These are phyloP conservation scores for Fraxinus velutina DNA, from an alignment of 305 asterid genomes.

Conservation along the genomic window DNA sequence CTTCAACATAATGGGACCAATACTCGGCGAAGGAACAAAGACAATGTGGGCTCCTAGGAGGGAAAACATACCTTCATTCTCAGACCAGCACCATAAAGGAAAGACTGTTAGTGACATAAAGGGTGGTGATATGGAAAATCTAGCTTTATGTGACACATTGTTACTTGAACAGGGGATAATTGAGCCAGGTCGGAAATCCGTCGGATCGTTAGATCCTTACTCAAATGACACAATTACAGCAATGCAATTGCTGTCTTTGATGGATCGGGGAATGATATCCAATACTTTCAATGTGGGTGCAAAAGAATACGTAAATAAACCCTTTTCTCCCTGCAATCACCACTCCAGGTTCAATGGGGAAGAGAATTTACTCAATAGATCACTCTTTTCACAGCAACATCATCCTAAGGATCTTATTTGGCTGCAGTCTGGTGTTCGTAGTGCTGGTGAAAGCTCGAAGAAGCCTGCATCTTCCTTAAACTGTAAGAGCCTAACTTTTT, in stretches of 20 bases:
- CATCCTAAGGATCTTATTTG: conserved; percentile 27
- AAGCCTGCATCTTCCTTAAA: conserved; percentile 24
- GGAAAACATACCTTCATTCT: conserved; percentile 19
- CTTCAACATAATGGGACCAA: conserved; percentile 30
- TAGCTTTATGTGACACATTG: conserved; percentile 21
- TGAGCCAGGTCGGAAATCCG: conserved; percentile 23
- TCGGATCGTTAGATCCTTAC: conserved; percentile 44
- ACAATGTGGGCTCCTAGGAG: conserved; percentile 1
- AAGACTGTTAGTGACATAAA: conserved; percentile 45
- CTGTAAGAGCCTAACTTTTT: not conserved
- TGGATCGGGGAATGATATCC: conserved; percentile 51
- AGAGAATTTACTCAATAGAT: conserved; percentile 29
- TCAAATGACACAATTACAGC: conserved; percentile 71
- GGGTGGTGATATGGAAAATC: not conserved
- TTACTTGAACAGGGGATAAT: conserved; percentile 28
- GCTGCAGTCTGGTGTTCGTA: conserved; percentile 19
- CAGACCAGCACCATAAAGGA: conserved; percentile 41
- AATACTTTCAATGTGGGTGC: conserved; percentile 35
- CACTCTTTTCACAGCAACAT: conserved; percentile 28
- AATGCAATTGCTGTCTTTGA: conserved; percentile 71
- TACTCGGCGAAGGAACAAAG: conserved; percentile 14
- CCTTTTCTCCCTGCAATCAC: conserved; percentile 42
- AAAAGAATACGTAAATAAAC: conserved; percentile 33
- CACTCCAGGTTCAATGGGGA: conserved; percentile 36
- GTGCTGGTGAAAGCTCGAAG: conserved; percentile 34